phyloP scores from a whole-genome alignment of 1,284 basidiomycete genomes.

The Apiotrichum mycotoxinovorans region DNA sequence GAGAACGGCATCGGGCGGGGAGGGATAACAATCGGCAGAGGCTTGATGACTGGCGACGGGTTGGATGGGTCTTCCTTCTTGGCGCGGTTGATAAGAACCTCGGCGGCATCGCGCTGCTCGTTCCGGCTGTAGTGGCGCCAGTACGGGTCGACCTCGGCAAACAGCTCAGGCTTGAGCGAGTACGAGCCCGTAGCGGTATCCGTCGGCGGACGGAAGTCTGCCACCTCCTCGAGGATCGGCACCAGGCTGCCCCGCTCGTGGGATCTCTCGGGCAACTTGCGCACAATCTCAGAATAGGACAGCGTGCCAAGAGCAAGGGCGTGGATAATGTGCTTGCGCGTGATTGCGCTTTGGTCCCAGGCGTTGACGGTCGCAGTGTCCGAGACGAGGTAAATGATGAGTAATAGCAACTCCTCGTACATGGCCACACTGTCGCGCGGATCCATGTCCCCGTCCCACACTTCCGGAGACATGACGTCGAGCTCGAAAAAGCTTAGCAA shows the following conservation, averaged over 20 bases:
- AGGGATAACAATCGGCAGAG: slow-evolving; percentile 63
- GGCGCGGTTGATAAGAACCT: slow-evolving; percentile 64
- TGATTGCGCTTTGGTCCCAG: slow-evolving; percentile 63
- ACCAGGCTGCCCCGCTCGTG: slow-evolving; percentile 84
- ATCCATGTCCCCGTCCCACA: slow-evolving; percentile 35
- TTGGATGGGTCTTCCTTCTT: slow-evolving; percentile 52
- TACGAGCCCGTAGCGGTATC: slow-evolving; percentile 76
- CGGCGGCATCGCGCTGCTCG: slow-evolving; percentile 89
- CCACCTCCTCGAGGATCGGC: slow-evolving; percentile 70
- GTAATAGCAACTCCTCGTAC: slow-evolving; percentile 87
- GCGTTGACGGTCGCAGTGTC: slow-evolving; percentile 75
- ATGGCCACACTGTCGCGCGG: slow-evolving; percentile 61
- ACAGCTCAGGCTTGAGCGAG: slow-evolving; percentile 77
- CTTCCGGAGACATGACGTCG: slow-evolving; percentile 23
- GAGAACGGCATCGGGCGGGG: slow-evolving; percentile 28
- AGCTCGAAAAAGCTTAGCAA: slow-evolving; percentile 75
- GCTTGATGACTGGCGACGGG: slow-evolving; percentile 67
- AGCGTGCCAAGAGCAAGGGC: slow-evolving; percentile 82
- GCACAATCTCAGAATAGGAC: slow-evolving; percentile 87
- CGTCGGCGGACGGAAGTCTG: slow-evolving; percentile 72
- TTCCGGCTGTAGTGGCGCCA: slow-evolving; percentile 96
- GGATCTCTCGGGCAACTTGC: slow-evolving; percentile 84
- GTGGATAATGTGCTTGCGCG: slow-evolving; percentile 85
- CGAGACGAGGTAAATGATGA: slow-evolving; percentile 80
- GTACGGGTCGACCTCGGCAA: slow-evolving; percentile 88